Percentiles rank a stretch among this genome's conserved stretches.
These are phyloP conservation scores for Fraxinus dipetala DNA, from an alignment of 305 asterid species.

Conservation along the genomic window DNA sequence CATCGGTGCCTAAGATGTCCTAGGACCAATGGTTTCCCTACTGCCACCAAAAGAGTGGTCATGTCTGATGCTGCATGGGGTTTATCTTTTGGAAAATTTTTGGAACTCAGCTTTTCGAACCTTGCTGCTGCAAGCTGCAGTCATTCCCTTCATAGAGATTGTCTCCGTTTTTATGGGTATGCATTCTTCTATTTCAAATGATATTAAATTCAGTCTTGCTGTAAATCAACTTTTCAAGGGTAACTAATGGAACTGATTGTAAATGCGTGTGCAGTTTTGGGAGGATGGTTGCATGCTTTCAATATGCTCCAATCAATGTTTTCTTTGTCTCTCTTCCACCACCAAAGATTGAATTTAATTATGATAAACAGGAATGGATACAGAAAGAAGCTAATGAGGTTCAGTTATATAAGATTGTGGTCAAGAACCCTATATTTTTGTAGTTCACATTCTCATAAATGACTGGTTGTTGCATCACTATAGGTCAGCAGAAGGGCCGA, in stretches of 20 bases:
- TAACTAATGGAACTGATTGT: slow-evolving; percentile 10
- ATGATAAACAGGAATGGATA: slow-evolving; percentile 64
- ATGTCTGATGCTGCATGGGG: slow-evolving; percentile 92
- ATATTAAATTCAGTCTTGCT: not conserved
- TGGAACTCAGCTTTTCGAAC: slow-evolving; percentile 85
- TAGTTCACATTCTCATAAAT: slow-evolving; percentile 25
- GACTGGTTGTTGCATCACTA: slow-evolving; percentile 22
- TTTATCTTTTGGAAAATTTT: slow-evolving; percentile 72
- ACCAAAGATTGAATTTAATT: slow-evolving; percentile 58
- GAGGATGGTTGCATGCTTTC: slow-evolving; percentile 76
- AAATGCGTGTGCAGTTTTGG: slow-evolving; percentile 55
- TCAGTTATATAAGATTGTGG: slow-evolving; percentile 13
- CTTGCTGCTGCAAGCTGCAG: slow-evolving; percentile 89
- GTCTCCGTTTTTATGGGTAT: slow-evolving; percentile 87
- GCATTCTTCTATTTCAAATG: slow-evolving; percentile 11
- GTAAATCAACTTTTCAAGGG: not conserved
- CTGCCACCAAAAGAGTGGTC: slow-evolving; percentile 60
- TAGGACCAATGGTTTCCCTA: slow-evolving; percentile 62
- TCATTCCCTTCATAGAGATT: slow-evolving; percentile 80
- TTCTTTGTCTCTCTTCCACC: slow-evolving; percentile 76
- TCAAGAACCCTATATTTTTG: slow-evolving; percentile 21
- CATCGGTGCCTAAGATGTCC: slow-evolving; percentile 81
- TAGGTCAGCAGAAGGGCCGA: slow-evolving; percentile 54
- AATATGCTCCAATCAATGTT: slow-evolving; percentile 69
- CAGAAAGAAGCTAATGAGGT: slow-evolving; percentile 65